Evolutionary conservation across 768 basidiomycete genomes (phyloP).

Genomic region (Cyathus striatus): DNA sequence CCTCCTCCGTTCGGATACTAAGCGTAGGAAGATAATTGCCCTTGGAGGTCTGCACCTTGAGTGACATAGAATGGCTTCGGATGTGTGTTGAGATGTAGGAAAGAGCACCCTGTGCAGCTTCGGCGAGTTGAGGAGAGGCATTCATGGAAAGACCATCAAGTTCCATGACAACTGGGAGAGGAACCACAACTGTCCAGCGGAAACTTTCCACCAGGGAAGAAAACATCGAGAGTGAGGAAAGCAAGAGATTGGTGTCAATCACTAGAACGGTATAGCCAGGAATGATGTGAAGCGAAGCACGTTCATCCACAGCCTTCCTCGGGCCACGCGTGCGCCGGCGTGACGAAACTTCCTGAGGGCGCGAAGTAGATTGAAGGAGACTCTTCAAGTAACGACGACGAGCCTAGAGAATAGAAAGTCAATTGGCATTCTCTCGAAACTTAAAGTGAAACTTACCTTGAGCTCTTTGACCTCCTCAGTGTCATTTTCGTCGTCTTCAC

Average conservation of each 20-base stretch:
- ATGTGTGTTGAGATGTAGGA: constrained; percentile 72
- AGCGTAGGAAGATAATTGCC: constrained; percentile 91
- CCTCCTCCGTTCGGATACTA: constrained; percentile 76
- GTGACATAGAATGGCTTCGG: constrained; percentile 64
- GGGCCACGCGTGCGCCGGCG: constrained; percentile 21
- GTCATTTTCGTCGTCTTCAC: constrained; percentile 60
- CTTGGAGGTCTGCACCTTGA: constrained; percentile 93
- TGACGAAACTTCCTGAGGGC: constrained; percentile 18
- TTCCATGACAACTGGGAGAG: constrained; percentile 94
- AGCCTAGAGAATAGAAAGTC: constrained; percentile 37
- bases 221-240: constrained; percentile 76
- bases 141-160: constrained; percentile 84
- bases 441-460: constrained; percentile 47
- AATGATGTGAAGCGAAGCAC: constrained; percentile 49
- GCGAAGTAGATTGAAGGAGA: constrained; percentile 50
- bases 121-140: constrained; percentile 55
- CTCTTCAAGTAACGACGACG: constrained; percentile 70
- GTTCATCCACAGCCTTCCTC: constrained; percentile 22
- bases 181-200: constrained; percentile 85
- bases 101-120: constrained; percentile 70
- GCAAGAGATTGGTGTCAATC: constrained; percentile 91
- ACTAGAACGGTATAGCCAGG: constrained; percentile 90
- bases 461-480: constrained; percentile 71
- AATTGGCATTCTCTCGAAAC: constrained; percentile 6
- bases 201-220: constrained; percentile 72